phyloP scores from a whole-genome alignment of 2,329 filamentous ascomycete genomes.

The Diaporthe aspalathi region DNA sequence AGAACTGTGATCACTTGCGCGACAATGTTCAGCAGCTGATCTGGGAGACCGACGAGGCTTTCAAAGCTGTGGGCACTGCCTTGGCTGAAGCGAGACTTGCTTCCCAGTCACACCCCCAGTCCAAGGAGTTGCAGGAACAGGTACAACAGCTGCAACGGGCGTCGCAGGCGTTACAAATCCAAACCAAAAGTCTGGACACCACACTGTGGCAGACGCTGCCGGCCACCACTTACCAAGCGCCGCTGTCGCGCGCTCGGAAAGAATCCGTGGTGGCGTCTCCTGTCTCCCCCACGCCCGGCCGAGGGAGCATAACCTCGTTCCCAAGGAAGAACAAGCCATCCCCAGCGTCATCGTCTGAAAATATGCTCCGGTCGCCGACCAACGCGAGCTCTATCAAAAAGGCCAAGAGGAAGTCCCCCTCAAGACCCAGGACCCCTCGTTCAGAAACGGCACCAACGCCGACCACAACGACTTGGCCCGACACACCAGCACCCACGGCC shows the following conservation, averaged over 20 bases:
- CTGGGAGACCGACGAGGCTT: conserved; percentile 62
- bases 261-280: conserved; percentile 30
- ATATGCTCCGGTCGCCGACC: conserved; percentile 33
- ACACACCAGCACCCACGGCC: conserved; percentile 19
- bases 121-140: conserved; percentile 21
- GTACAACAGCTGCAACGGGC: conserved; percentile 32
- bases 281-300: conserved; percentile 33
- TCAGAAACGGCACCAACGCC: conserved; percentile 21
- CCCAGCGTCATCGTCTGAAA: conserved; percentile 20
- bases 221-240: background rate
- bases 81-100: conserved; percentile 52
- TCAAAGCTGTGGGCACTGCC: conserved; percentile 57
- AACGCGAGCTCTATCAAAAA: conserved; percentile 33
- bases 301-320: conserved; percentile 19
- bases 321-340: conserved; percentile 30
- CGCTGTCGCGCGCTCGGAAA: background rate
- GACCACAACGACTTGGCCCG: conserved; percentile 18
- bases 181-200: conserved; percentile 16
- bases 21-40: conserved; percentile 59
- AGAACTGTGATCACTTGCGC: conserved; percentile 43
- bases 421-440: conserved; percentile 27
- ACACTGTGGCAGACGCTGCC: conserved; percentile 26
- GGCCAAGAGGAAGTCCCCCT: conserved; percentile 32
- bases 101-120: conserved; percentile 40
- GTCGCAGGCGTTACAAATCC: conserved; percentile 27